Evolutionary conservation across 306 rosid species (phyloP).

Genomic region (Carpinus fangiana): DNA sequence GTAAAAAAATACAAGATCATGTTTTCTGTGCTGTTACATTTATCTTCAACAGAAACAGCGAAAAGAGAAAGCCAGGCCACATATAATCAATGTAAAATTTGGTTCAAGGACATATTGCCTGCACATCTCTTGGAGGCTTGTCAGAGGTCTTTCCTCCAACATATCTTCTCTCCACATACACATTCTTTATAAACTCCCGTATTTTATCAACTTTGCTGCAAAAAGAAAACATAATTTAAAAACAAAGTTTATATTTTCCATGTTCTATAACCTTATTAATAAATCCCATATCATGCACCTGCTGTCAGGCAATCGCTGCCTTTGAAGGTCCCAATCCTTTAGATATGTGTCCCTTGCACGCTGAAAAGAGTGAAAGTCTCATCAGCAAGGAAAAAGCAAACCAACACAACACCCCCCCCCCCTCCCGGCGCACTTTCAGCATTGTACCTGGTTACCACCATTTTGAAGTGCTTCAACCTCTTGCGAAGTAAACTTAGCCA

Average conservation of each 20-base stretch:
- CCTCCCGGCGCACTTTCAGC: not conserved
- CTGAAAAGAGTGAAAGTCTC: constrained; percentile 40
- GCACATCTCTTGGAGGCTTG: constrained; percentile 84
- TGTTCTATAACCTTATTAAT: constrained; percentile 2
- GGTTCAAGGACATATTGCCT: constrained; percentile 49
- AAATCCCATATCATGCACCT: constrained; percentile 47
- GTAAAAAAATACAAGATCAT: not conserved
- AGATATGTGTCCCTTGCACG: constrained; percentile 88
- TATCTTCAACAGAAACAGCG: not conserved
- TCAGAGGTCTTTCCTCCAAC: constrained; percentile 62
- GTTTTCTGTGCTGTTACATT: not conserved
- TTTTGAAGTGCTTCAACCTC: constrained; percentile 91
- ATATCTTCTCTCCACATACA: constrained; percentile 70
- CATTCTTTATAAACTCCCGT: constrained; percentile 77
- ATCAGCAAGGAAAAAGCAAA: constrained; percentile 28
- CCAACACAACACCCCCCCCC: not conserved
- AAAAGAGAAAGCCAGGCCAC: not conserved
- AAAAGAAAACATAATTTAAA: constrained; percentile 32
- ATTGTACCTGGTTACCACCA: constrained; percentile 92
- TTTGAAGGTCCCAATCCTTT: constrained; percentile 88
- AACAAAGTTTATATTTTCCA: constrained; percentile 9
- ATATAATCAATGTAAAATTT: constrained; percentile 8
- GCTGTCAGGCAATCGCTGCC: constrained; percentile 71
- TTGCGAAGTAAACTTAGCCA: constrained; percentile 86
- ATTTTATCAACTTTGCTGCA: constrained; percentile 79